phyloP scores from a whole-genome alignment of 352 stramenopile species.

The Globisporangium acanthophoron region DNA sequence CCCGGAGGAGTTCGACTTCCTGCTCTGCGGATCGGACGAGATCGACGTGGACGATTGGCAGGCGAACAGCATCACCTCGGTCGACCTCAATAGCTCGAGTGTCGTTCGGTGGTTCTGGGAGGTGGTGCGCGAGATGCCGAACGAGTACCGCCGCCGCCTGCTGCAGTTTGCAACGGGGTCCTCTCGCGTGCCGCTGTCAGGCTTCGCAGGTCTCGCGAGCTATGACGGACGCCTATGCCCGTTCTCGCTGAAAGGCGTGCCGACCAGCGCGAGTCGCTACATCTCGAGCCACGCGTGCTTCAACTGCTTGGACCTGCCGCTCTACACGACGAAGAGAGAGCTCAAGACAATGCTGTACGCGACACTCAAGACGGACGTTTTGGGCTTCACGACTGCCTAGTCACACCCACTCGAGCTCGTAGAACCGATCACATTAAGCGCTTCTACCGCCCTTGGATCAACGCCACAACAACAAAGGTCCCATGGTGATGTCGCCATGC shows the following conservation, averaged over 20 bases:
- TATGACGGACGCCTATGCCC: constrained; percentile 69
- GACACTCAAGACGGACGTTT: too few relatives aligned
- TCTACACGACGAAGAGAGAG: constrained; percentile 44
- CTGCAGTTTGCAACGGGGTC: constrained; percentile 81
- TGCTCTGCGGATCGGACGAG: constrained; percentile 90
- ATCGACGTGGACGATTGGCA: constrained; percentile 96
- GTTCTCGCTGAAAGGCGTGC: constrained; percentile 65
- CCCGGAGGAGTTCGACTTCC: constrained; percentile 92
- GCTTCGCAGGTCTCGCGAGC: constrained; percentile 65
- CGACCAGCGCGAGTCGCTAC: constrained; percentile 35
- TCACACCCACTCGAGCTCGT: too few relatives aligned
- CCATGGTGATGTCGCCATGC: too few relatives aligned
- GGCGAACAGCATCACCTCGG: constrained; percentile 31
- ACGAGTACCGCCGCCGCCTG: constrained; percentile 61
- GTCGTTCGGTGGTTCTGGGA: constrained; percentile 51
- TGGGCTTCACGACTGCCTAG: too few relatives aligned
- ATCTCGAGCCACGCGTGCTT: constrained; percentile 77
- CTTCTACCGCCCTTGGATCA: too few relatives aligned
- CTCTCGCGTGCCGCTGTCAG: constrained; percentile 65
- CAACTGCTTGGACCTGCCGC: constrained; percentile 92
- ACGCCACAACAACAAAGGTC: too few relatives aligned
- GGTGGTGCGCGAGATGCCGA: constrained; percentile 86
- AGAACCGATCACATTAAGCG: too few relatives aligned
- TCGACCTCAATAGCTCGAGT: constrained; percentile 23
- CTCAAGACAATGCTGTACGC: too few relatives aligned